Base-by-base conservation (phyloP, 2,329 filamentous ascomycete genomes). In the Westerdykella ornata region DNA sequence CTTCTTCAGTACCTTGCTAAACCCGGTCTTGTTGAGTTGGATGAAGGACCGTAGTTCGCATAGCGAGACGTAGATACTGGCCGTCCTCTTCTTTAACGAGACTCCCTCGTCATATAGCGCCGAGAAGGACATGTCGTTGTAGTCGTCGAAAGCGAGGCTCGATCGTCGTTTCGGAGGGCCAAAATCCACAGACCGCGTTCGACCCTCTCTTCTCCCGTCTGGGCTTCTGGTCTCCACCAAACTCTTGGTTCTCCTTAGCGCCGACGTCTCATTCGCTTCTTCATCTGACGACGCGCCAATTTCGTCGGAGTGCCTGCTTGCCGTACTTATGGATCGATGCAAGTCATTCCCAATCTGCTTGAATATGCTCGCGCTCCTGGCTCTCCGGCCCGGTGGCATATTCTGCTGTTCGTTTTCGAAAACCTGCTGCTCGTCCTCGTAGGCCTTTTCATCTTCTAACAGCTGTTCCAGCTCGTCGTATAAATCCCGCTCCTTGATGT, bases 21-120 rank as follows among this genome's bases (percentile, higher is more conserved):
- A 98, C 11, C 92, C 92, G 0, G 92, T 98, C 68, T 85, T 85
- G 74, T 98, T 98, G 48, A 98, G 79, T 69, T 97, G 90, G 41
- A 89, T 82, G 60, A 89, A 98, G 2, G 90, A 97, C 62, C 95
- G 94, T 57, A 98, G 78, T 66, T 96, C 92, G 69, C 90, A 96
- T 14, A 97, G 73, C 51, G 87, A 85, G 35, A 98, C 92, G 61
- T 96, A 98, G 45, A 89, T 73, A 60, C 81, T 81, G 51, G 94
- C 81, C 41, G 88, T 84, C 41, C 89, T 81, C 71, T 95, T 96
- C 75, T 97, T 97, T 49, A 98, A 71, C 57, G 88, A 90, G 51
- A 97, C 85, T 18, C 81, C 81, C 38, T 78, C 74, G 48, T 83
- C 80, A 54, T 82, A 84, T 1, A 85, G 66, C 16, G 78, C 78